phyloP scores from a whole-genome alignment of 352 stramenopile genomes.

The Thraustochytrium striatum region DNA sequence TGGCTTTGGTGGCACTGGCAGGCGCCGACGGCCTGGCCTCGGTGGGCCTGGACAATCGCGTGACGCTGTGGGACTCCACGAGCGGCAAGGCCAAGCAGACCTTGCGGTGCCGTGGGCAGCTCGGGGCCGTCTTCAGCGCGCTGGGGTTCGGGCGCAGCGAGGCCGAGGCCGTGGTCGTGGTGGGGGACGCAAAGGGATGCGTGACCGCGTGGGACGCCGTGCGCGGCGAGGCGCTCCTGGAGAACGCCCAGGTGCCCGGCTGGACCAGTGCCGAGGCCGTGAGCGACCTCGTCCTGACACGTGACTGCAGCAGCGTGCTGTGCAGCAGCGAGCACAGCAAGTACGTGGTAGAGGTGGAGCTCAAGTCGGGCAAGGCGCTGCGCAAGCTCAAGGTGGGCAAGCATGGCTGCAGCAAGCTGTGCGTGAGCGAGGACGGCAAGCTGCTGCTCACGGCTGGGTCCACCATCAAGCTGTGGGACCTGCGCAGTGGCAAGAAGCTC shows the following conservation, averaged over 20 bases:
- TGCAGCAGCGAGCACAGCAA: not conserved
- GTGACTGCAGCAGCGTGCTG: not conserved
- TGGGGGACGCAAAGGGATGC: not conserved
- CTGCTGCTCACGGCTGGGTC: not conserved
- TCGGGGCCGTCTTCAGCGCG: not conserved
- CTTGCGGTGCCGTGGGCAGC: not conserved
- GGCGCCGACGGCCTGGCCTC: not conserved
- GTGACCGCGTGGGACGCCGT: slow-evolving; percentile 16
- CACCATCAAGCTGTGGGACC: slow-evolving; percentile 39
- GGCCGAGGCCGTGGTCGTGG: not conserved
- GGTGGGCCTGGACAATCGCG: slow-evolving; percentile 10
- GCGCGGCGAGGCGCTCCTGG: not conserved
- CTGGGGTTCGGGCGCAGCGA: not conserved
- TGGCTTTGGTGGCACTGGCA: no score
- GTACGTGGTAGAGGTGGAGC: slow-evolving; percentile 31
- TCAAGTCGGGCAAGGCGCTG: not conserved
- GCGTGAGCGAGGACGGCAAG: slow-evolving; percentile 21
- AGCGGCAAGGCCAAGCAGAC: not conserved
- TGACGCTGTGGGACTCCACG: slow-evolving; percentile 14
- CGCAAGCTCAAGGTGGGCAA: slow-evolving; percentile 44
- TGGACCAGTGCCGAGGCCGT: slow-evolving; percentile 12
- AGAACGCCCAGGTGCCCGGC: not conserved
- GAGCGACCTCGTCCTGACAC: not conserved
- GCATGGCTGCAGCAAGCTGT: not conserved
- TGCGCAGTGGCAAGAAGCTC: not conserved